A percentile compares a stretch with the other conserved stretches of the same genome.
These are phyloP conservation scores for Pseudogymnoascus destructans DNA, from an alignment of 2,329 filamentous ascomycete species.

Conservation along the genomic window DNA sequence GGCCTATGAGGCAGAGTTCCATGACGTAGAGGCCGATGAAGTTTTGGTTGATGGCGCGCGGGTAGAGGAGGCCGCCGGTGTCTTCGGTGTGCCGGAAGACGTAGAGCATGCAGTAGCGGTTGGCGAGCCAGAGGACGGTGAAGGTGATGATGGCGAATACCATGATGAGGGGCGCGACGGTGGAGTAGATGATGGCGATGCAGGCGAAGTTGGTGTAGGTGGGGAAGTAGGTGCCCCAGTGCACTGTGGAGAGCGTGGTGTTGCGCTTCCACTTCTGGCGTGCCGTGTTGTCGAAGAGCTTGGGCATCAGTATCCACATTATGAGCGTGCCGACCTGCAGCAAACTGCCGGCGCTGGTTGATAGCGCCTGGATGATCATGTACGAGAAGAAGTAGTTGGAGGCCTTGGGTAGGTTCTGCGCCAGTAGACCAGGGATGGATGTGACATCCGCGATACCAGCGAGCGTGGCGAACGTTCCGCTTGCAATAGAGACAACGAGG, in stretches of 20 bases:
- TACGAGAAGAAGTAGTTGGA: conserved; percentile 98
- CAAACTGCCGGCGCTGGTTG: conserved; percentile 77
- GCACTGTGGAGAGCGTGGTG: conserved; percentile 60
- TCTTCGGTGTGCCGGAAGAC: conserved; percentile 82
- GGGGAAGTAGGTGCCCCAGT: conserved; percentile 90
- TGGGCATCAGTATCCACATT: conserved; percentile 69
- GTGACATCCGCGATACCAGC: conserved; percentile 47
- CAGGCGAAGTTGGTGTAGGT: conserved; percentile 95
- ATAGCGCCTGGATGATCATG: conserved; percentile 88
- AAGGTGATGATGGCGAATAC: conserved; percentile 92
- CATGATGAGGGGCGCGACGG: conserved; percentile 81
- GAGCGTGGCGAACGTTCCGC: conserved; percentile 55
- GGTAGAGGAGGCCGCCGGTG: conserved; percentile 85
- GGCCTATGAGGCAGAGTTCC: conserved; percentile 76
- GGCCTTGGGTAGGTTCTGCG: conserved; percentile 66
- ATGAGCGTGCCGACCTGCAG: conserved; percentile 70
- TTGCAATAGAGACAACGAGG: conserved; percentile 75
- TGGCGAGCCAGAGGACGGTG: conserved; percentile 79
- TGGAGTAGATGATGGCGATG: conserved; percentile 77
- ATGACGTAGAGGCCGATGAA: conserved; percentile 93
- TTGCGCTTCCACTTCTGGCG: conserved; percentile 76
- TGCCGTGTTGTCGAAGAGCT: conserved; percentile 69
- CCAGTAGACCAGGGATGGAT: conserved; percentile 59
- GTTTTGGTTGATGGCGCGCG: conserved; percentile 83
- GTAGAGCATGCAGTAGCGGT: conserved; percentile 94